phyloP scores from a whole-genome alignment of 176 grass and related monocot genomes.

The Luzula sylvatica region DNA sequence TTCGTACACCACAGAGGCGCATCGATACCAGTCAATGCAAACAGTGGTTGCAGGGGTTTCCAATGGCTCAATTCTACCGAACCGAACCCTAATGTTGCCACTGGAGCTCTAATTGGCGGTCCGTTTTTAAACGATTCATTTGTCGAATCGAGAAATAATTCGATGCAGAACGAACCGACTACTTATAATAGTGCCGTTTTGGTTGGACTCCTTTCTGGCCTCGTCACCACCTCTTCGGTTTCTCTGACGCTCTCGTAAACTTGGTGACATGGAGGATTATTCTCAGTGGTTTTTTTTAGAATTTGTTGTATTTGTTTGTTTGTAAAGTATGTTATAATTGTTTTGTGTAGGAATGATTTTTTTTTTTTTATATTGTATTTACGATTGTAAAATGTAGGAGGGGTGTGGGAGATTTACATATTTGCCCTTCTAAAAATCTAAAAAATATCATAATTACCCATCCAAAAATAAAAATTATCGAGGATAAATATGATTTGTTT shows the following conservation, averaged over 20 bases:
- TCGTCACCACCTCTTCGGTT: constrained; percentile 71
- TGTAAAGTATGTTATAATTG: too few species aligned
- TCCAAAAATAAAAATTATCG: too few species aligned
- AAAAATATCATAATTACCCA: too few species aligned
- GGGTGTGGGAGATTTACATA: too few species aligned
- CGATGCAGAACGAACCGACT: constrained; percentile 71
- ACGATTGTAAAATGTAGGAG: too few species aligned
- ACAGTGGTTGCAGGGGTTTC: constrained; percentile 80
- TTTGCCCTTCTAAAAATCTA: too few species aligned
- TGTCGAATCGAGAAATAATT: constrained; percentile 62
- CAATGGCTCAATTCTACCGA: constrained; percentile 48
- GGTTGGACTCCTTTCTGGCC: constrained; percentile 55
- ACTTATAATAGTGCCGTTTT: constrained; percentile 88
- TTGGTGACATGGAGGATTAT: background rate
- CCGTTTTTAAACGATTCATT: constrained; percentile 84
- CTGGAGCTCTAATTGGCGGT: constrained; percentile 71
- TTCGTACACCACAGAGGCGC: constrained; percentile 92
- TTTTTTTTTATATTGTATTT: too few species aligned
- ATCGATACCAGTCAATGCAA: constrained; percentile 52
- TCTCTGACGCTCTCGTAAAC: constrained; percentile 50
- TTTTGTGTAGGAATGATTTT: too few species aligned
- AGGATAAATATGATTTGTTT: too few species aligned
- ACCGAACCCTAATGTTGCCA: constrained; percentile 78
- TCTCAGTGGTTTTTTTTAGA: background rate
- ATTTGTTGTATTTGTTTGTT: too few species aligned